Evolutionary conservation across 345 rosid species (phyloP).

Genomic region (Gossypium stocksii): DNA sequence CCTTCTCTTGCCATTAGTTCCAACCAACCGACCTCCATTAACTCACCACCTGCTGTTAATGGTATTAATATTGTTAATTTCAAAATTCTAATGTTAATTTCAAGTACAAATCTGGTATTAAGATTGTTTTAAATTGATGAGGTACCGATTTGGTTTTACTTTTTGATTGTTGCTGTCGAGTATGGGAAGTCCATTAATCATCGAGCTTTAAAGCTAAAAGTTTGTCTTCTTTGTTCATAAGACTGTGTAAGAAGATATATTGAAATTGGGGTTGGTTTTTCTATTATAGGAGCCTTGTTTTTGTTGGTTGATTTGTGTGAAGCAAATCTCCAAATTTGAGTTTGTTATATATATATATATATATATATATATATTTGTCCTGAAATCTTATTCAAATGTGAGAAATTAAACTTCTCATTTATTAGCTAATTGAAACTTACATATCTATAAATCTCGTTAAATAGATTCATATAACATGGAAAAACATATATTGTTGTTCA

Average conservation of each 20-base stretch:
- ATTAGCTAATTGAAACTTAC: not conserved
- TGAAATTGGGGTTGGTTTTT: not conserved
- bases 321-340: not conserved
- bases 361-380: not conserved
- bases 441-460: not conserved
- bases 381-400: not conserved
- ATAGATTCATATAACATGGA: not conserved
- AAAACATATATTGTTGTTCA: not conserved
- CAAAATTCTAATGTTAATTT: too few relatives aligned
- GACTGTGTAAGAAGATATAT: not conserved
- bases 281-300: not conserved
- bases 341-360: not conserved
- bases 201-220: conserved; percentile 6
- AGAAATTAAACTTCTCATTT: not conserved
- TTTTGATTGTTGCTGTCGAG: not conserved
- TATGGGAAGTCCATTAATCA: not conserved
- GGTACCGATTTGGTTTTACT: not conserved
- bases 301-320: not conserved
- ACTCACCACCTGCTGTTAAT: too few relatives aligned
- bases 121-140: conserved; percentile 33
- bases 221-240: not conserved
- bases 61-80: too few relatives aligned
- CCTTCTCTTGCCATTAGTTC: too few relatives aligned
- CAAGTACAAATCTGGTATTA: conserved; percentile 29
- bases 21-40: too few relatives aligned